These are phyloP conservation scores for Raphanus raphanistrum DNA, from an alignment of 345 rosid genomes.

Conservation along the genomic window DNA sequence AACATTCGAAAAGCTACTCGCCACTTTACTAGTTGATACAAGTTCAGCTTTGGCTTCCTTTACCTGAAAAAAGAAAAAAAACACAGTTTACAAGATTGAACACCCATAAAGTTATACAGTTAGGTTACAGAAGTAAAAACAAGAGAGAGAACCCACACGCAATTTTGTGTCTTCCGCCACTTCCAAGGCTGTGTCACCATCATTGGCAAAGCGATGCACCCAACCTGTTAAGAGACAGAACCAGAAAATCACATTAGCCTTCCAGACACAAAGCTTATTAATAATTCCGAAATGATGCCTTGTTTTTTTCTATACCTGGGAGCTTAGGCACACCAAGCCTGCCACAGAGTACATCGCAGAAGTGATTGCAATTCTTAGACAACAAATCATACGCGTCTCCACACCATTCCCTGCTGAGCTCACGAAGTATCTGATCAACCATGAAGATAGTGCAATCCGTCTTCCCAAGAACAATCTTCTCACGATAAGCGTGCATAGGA, in stretches of 20 bases:
- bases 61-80: not conserved
- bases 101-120: not conserved
- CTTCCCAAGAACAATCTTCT: conserved; percentile 69
- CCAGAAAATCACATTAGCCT: not conserved
- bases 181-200: conserved; percentile 88
- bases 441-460: conserved; percentile 56
- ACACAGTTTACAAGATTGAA: not conserved
- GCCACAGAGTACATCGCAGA: conserved; percentile 82
- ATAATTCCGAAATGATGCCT: not conserved
- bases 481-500: conserved; percentile 88
- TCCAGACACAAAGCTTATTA: not conserved
- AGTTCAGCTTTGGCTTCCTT: not conserved
- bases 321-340: conserved; percentile 85
- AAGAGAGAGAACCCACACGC: conserved; percentile 50
- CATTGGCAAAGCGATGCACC: conserved; percentile 97
- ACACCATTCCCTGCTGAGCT: conserved; percentile 85
- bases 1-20: not conserved
- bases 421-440: conserved; percentile 77
- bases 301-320: conserved; percentile 55
- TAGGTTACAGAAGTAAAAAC: not conserved
- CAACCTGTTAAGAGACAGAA: conserved; percentile 58
- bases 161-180: conserved; percentile 86
- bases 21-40: not conserved
- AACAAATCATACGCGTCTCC: conserved; percentile 71
- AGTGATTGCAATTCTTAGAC: conserved; percentile 90